A percentile compares a stretch with the other conserved stretches of the same genome.
phyloP scores from a whole-genome alignment of 2,329 filamentous ascomycete species.

The Coniosporium tulheliwenetii region DNA sequence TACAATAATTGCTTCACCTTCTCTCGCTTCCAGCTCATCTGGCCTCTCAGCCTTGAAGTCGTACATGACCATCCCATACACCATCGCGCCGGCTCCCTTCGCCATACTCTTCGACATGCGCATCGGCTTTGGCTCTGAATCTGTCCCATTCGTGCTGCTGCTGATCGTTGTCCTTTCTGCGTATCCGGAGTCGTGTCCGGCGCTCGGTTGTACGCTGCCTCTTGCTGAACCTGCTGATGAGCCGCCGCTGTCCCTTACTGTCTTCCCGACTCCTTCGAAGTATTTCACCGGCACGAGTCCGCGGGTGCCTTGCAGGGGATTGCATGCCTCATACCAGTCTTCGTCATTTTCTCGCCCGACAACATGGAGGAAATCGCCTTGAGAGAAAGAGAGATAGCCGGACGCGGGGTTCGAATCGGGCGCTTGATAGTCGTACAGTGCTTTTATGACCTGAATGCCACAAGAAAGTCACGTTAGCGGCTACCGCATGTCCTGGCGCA shows the following conservation, averaged over 20 bases:
- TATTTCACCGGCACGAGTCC: conserved; percentile 88
- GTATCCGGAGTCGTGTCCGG: conserved; percentile 85
- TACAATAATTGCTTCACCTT: conserved; percentile 92
- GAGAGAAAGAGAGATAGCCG: conserved; percentile 67
- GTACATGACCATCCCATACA: conserved; percentile 94
- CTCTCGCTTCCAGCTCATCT: conserved; percentile 92
- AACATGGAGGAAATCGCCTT: conserved; percentile 96
- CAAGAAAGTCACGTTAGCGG: no score
- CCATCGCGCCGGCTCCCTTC: conserved; percentile 59
- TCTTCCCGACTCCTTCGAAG: conserved; percentile 86
- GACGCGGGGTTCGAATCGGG: conserved; percentile 43
- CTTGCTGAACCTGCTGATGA: conserved; percentile 19
- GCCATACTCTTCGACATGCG: conserved; percentile 27
- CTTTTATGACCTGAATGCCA: conserved; percentile 70
- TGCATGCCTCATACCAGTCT: conserved; percentile 98
- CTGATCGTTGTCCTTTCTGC: conserved; percentile 35
- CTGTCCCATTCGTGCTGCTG: conserved; percentile 15
- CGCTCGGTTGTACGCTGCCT: conserved; percentile 32
- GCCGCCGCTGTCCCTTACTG: conserved; percentile 67
- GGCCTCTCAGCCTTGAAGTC: conserved; percentile 89
- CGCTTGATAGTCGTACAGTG: conserved; percentile 79
- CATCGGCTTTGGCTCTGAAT: conserved; percentile 12
- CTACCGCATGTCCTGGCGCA: no score
- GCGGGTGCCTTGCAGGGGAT: conserved; percentile 74
- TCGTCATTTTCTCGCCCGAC: conserved; percentile 86